Conservation (phyloP, 805 yeast genomes). For the Ogataea paraovalis region DNA sequence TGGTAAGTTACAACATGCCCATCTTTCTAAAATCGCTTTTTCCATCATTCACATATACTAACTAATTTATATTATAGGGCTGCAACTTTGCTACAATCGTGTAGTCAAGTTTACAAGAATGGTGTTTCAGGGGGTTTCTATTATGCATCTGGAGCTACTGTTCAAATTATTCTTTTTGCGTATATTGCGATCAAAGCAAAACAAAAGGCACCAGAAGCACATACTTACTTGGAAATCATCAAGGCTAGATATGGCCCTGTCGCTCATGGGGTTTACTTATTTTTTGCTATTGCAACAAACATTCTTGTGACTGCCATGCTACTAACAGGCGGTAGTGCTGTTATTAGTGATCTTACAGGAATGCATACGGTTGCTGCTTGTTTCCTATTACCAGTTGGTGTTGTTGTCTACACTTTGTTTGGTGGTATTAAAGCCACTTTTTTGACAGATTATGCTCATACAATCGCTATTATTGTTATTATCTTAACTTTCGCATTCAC, state of each 20-base stretch:
- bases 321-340: conserved; percentile 43
- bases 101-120: conserved; percentile 37
- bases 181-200: conserved; percentile 38
- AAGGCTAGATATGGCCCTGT: conserved; percentile 35
- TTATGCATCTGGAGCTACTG: conserved; percentile 36
- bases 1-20: no score
- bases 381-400: conserved; percentile 44
- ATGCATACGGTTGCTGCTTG: conserved; percentile 44
- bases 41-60: conserved; percentile 46
- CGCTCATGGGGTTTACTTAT: conserved; percentile 34
- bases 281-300: conserved; percentile 36
- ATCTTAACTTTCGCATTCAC: conserved; percentile 31
- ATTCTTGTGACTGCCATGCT: conserved; percentile 34
- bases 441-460: conserved; percentile 50
- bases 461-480: conserved; percentile 33
- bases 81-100: conserved; percentile 36
- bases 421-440: conserved; percentile 56
- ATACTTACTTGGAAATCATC: conserved; percentile 40
- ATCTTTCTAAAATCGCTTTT: conserved; percentile 34
- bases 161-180: conserved; percentile 36
- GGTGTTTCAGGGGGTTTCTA: conserved; percentile 40
- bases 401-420: conserved; percentile 42
- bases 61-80: no score
- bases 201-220: conserved; percentile 38
- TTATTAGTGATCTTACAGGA: conserved; percentile 39